Percentiles rank a stretch among this genome's conserved stretches.
Conservation (phyloP, 257 asterid species). For the Solanum neorickii region DNA sequence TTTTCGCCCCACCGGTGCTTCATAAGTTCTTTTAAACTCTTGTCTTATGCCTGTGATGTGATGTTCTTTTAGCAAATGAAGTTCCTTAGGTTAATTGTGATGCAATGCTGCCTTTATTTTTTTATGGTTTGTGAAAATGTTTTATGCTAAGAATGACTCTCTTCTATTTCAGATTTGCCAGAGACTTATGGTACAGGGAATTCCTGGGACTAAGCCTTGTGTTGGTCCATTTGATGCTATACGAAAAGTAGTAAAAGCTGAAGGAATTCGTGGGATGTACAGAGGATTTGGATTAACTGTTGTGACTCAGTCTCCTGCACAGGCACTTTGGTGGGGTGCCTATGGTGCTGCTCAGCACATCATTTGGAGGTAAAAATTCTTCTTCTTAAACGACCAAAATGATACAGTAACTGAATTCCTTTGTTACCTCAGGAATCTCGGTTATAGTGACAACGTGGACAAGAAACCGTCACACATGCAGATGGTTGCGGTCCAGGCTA, state of each 20-base stretch:
- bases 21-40: too few species aligned
- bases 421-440: slow-evolving; percentile 39
- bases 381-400: background rate
- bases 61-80: too few species aligned
- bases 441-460: slow-evolving; percentile 42
- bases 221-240: slow-evolving; percentile 64
- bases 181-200: slow-evolving; percentile 94
- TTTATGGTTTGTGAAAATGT: background rate
- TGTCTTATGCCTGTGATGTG: too few species aligned
- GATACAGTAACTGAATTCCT: background rate
- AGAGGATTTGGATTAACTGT: slow-evolving; percentile 91
- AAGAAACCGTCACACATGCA: slow-evolving; percentile 63
- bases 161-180: slow-evolving; percentile 48
- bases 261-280: slow-evolving; percentile 76
- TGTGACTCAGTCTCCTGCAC: slow-evolving; percentile 70
- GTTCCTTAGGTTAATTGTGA: too few species aligned
- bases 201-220: slow-evolving; percentile 64
- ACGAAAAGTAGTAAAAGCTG: slow-evolving; percentile 47
- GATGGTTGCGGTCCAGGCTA: slow-evolving; percentile 72
- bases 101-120: too few species aligned
- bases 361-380: slow-evolving; percentile 59
- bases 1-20: too few species aligned
- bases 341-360: slow-evolving; percentile 80
- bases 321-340: slow-evolving; percentile 98
- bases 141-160: background rate